Base-by-base conservation (phyloP, 257 asterid genomes). In the Cordia subcordata region DNA sequence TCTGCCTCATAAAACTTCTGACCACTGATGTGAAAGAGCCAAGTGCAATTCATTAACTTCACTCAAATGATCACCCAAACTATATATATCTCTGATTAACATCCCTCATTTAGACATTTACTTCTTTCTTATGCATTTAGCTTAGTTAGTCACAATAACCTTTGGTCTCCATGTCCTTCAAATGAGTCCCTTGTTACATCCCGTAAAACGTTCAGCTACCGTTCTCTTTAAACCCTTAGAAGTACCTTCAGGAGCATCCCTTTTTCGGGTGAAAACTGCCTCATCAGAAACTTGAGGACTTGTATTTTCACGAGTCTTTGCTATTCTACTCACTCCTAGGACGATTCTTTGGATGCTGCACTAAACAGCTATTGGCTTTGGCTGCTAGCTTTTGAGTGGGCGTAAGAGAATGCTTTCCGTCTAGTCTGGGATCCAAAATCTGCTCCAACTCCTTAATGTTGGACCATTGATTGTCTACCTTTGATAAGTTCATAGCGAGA, bases 371-470 rank as follows among this genome's bases (percentile, higher is more conserved):
- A 49, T 80, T 91, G 17, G 98, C 98, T 42, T 80, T 73, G 68
- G 98, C 96, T 13, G 98, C 98, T 17, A 91, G 71, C 75, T 80
- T 87, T 57, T 80, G 84, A 11, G 92, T 94, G 1, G 95, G 83
- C 57, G 68, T 83, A 54, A 77, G 8, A 8, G 79, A 82, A 60
- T 76, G 83, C 10, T 74, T 72, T 55, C 95, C 92, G 0, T 77
- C 66, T 17, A 92, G 87, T n/a, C 85, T 78, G 59, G 93, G 99
- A 62, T 92, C 99, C 19, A 92, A 13, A 4, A 88, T 81, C 62
- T 74, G 88, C 59, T 88, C 87, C 12, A 92, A 92, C 57, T 81
- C 88, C 78, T 82, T 88, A 56, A 65, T 16, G 72, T 92, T 94
- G 0, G 82, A 49, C n/a, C n/a, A n/a, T n/a, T n/a, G n/a, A n/a